A percentile compares a stretch with the other conserved stretches of the same genome.
Conservation (phyloP, 2,329 filamentous ascomycete genomes). For the Hypoxylon sp. region DNA sequence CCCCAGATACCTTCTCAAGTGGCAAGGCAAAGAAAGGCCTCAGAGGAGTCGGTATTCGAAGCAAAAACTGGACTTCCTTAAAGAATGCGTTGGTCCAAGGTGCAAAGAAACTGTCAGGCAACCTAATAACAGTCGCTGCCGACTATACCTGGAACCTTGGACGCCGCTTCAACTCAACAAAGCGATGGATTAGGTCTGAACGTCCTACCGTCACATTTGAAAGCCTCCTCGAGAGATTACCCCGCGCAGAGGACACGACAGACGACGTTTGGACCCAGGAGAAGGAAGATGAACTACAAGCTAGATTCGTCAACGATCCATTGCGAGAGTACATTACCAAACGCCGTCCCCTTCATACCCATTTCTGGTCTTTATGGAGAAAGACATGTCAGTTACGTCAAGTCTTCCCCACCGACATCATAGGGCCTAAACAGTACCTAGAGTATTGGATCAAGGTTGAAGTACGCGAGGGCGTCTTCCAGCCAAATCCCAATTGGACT, state of each 20-base stretch:
- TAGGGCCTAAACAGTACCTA: conserved; percentile 19
- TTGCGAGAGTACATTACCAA: neutral
- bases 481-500: conserved; percentile 33
- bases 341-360: neutral
- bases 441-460: conserved; percentile 15
- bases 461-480: conserved; percentile 8
- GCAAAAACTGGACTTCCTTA: too few species aligned
- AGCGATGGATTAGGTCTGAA: neutral
- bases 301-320: neutral
- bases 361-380: conserved; percentile 22
- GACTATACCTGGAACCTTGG: too few species aligned
- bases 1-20: too few species aligned
- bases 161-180: neutral
- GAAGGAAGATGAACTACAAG: neutral
- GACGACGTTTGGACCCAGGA: neutral
- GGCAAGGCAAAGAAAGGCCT: too few species aligned
- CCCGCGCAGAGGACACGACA: neutral
- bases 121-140: too few species aligned
- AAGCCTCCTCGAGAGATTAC: neutral
- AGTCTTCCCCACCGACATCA: conserved; percentile 31
- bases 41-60: too few species aligned
- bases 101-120: too few species aligned
- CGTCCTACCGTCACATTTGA: neutral
- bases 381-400: conserved; percentile 19
- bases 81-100: too few species aligned